phyloP scores from a whole-genome alignment of 108 stramenopile genomes.

The Pseudonitzschia pungens region DNA sequence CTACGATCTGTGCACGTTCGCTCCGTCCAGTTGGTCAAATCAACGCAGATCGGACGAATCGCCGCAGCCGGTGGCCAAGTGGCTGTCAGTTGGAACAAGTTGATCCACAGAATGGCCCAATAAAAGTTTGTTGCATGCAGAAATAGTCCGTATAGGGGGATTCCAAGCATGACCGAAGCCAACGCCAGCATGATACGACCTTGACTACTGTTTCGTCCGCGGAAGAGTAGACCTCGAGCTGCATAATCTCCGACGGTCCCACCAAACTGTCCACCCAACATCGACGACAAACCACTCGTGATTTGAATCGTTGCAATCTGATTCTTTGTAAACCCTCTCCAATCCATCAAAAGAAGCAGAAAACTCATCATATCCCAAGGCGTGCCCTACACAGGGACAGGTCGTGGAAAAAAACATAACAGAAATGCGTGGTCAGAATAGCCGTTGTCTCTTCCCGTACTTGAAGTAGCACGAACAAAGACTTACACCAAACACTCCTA shows the following conservation, averaged over 20 bases:
- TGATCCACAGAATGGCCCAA: constrained; percentile 34
- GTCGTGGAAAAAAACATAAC: too few relatives aligned
- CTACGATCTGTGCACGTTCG: constrained; percentile 57
- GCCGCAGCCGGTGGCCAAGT: constrained; percentile 49
- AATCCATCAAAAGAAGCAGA: constrained; percentile 49
- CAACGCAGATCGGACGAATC: constrained; percentile 53
- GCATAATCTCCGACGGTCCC: constrained; percentile 50
- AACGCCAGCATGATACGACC: constrained; percentile 47
- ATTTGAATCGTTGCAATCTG: constrained; percentile 56
- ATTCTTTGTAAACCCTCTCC: constrained; percentile 48
- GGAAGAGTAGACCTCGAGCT: constrained; percentile 5
- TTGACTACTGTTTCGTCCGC: constrained; percentile 7
- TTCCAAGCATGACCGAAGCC: constrained; percentile 38
- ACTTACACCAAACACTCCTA: too few relatives aligned
- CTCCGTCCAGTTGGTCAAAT: constrained; percentile 43
- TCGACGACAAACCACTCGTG: constrained; percentile 27
- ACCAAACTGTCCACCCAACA: constrained; percentile 44
- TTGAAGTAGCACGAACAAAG: too few relatives aligned
- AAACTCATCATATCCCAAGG: constrained; percentile 67
- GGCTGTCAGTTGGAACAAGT: constrained; percentile 41
- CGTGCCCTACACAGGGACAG: constrained; percentile 18
- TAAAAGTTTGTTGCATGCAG: constrained; percentile 41
- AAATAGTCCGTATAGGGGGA: constrained; percentile 45
- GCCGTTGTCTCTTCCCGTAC: too few relatives aligned
- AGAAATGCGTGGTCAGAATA: too few relatives aligned